Conservation (phyloP, 306 rosid species). For the Acacia confusa region DNA sequence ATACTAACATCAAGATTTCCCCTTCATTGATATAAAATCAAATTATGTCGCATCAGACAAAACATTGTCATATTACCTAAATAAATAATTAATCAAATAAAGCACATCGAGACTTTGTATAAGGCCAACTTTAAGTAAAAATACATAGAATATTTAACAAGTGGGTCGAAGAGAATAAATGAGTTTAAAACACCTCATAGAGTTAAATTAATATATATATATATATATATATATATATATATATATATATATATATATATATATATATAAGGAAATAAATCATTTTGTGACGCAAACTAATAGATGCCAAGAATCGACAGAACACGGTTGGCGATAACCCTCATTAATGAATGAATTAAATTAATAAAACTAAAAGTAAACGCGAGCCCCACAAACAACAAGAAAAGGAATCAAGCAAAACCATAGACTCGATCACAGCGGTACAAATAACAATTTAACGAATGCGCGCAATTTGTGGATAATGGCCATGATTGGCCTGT, state of each 20-base stretch:
- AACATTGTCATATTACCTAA: neutral
- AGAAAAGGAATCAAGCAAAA: neutral
- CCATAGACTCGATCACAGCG: neutral
- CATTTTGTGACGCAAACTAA: slow-evolving; percentile 26
- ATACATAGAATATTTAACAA: neutral
- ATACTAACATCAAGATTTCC: neutral
- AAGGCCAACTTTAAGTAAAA: neutral
- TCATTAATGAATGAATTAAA: neutral
- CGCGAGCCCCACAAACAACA: too few species aligned
- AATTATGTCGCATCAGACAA: neutral
- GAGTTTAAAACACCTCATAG: neutral
- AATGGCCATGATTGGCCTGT: neutral
- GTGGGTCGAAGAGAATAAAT: neutral
- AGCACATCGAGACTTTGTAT: neutral
- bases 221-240: too few species aligned
- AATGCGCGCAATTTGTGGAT: slow-evolving; percentile 1
- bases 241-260: neutral
- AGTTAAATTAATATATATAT: too few species aligned
- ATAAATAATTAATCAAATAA: neutral
- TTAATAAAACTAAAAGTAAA: neutral
- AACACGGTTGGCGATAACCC: neutral
- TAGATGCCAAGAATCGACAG: neutral
- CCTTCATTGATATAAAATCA: neutral
- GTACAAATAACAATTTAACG: neutral
- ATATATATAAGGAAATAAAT: neutral